A percentile compares a stretch with the other conserved stretches of the same genome.
phyloP scores from a whole-genome alignment of 306 rosid genomes.

The apple (Malus domestica) region ASM211411v1 NC_041802.1:28738501-28739000 shows the following conservation, averaged over 20 bases:
- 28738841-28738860: slow-evolving; percentile 78
- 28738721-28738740: slow-evolving; percentile 50
- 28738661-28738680: slow-evolving; percentile 62
- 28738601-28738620: slow-evolving; percentile 86
- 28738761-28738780: slow-evolving; percentile 44
- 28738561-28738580: slow-evolving; percentile 72
- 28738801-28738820: slow-evolving; percentile 58
- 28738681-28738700: slow-evolving; percentile 58
- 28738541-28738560: slow-evolving; percentile 72
- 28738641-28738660: slow-evolving; percentile 68
- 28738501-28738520: slow-evolving; percentile 74
- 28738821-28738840: slow-evolving; percentile 60
- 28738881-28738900: neutral
- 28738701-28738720: slow-evolving; percentile 72
- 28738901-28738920: neutral
- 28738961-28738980: neutral
- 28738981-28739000: neutral
- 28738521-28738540: slow-evolving; percentile 77
- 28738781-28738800: slow-evolving; percentile 35
- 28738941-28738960: neutral
- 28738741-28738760: slow-evolving; percentile 57
- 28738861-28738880: slow-evolving; percentile 39
- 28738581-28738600: slow-evolving; percentile 52
- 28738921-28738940: neutral
- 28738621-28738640: slow-evolving; percentile 48